Percentiles rank a stretch among this genome's conserved stretches.
Evolutionary conservation across 2,329 filamentous ascomycete genomes (phyloP).

Genomic region (Ceratocystis colombiana): DNA sequence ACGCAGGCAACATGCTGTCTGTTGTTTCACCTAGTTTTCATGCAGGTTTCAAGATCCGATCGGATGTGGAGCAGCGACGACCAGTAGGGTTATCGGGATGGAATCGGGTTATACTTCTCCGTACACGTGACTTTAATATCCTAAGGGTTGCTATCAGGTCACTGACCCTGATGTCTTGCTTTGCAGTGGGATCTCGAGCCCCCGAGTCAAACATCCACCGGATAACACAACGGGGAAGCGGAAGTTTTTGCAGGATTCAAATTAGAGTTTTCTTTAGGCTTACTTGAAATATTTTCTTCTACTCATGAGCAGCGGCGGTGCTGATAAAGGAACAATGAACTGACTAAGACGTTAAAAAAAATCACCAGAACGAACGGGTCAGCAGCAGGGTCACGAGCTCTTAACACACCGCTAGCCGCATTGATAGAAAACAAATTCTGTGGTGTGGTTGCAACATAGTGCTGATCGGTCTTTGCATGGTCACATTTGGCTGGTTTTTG

Average conservation of each 20-base stretch:
- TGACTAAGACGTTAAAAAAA: neutral
- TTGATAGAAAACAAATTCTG: constrained; percentile 1
- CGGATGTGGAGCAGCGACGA: neutral
- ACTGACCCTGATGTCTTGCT: neutral
- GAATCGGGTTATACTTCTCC: neutral
- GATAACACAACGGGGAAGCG: constrained; percentile 6
- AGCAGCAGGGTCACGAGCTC: neutral
- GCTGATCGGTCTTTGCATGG: neutral
- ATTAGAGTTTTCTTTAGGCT: neutral
- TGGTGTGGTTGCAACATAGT: constrained; percentile 2
- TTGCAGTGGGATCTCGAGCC: too few species aligned
- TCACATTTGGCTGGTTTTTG: neutral
- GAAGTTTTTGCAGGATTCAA: constrained; percentile 7
- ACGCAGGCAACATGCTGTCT: neutral
- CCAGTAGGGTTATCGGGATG: neutral
- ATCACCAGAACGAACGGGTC: neutral
- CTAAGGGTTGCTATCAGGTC: neutral
- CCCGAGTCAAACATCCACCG: neutral
- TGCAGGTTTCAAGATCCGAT: neutral
- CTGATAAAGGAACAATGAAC: constrained; percentile 10
- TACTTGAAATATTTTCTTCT: constrained; percentile 6
- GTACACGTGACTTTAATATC: neutral
- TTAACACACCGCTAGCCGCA: neutral
- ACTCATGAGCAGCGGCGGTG: neutral
- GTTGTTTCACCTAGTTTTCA: constrained; percentile 6